Conservation (phyloP, 2,329 filamentous ascomycete genomes). For the Colletotrichum trifolii region DNA sequence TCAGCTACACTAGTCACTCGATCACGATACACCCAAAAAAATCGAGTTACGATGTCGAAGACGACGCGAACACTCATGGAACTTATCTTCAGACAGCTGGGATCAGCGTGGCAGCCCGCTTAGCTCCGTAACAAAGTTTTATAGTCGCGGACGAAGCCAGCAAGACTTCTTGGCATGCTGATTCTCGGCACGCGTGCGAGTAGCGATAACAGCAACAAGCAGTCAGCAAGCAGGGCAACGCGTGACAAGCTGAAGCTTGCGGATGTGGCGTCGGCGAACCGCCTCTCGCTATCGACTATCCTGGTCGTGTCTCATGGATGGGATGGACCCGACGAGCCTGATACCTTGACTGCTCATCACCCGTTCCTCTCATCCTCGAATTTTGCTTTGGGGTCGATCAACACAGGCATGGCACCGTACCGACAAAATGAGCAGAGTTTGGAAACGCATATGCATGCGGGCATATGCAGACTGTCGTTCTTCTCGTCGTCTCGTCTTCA, state of each 20-base stretch:
- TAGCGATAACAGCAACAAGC: neutral
- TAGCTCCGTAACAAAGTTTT: neutral
- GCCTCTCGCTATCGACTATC: neutral
- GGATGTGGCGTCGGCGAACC: slow-evolving; percentile 20
- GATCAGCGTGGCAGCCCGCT: slow-evolving; percentile 7
- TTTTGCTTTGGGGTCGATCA: slow-evolving; percentile 23
- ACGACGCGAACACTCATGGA: too few relatives aligned
- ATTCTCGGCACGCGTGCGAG: slow-evolving; percentile 9
- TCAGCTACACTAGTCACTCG: neutral
- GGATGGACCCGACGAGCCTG: slow-evolving; percentile 23
- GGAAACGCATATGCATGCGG: slow-evolving; percentile 15
- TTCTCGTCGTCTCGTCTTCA: slow-evolving; percentile 22
- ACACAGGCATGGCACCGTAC: slow-evolving; percentile 32
- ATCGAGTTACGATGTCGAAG: too few relatives aligned
- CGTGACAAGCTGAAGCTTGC: slow-evolving; percentile 20
- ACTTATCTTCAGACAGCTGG: neutral
- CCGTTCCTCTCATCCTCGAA: slow-evolving; percentile 35
- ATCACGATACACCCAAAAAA: too few relatives aligned
- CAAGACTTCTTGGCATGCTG: neutral
- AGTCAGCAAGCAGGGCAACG: slow-evolving; percentile 3
- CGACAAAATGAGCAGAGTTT: slow-evolving; percentile 25
- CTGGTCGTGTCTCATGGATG: slow-evolving; percentile 30
- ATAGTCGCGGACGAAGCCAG: neutral
- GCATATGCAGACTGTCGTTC: slow-evolving; percentile 6
- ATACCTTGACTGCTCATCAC: slow-evolving; percentile 30